Evolutionary conservation across 805 yeast species (phyloP).

Genomic region (Brettanomyces nanus): DNA sequence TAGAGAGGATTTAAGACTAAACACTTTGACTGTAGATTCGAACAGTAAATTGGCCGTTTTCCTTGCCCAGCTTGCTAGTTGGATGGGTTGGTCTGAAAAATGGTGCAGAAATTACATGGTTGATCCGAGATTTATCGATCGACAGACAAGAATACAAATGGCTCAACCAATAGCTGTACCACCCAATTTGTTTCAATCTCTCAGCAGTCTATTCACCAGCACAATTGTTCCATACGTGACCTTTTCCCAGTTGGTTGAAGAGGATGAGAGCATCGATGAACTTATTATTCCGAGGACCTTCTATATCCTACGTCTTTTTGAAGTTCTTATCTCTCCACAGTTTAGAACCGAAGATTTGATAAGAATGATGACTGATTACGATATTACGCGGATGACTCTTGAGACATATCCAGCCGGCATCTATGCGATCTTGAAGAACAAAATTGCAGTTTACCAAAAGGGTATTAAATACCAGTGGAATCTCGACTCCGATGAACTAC

Average conservation of each 20-base stretch:
- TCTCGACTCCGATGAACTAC: conserved; percentile 31
- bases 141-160: conserved; percentile 30
- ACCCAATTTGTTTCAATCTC: conserved; percentile 50
- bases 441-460: conserved; percentile 45
- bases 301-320: conserved; percentile 52
- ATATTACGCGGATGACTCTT: conserved; percentile 41
- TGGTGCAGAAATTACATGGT: conserved; percentile 56
- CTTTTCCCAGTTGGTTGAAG: conserved; percentile 62
- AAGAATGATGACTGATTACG: conserved; percentile 51
- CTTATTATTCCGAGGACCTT: conserved; percentile 60
- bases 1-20: conserved; percentile 65
- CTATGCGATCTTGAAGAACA: conserved; percentile 56
- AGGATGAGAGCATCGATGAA: conserved; percentile 48
- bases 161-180: conserved; percentile 45
- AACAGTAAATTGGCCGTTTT: conserved; percentile 40
- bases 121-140: conserved; percentile 28
- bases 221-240: conserved; percentile 49
- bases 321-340: conserved; percentile 46
- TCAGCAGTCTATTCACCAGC: conserved; percentile 41
- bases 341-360: conserved; percentile 48
- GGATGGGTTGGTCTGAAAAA: conserved; percentile 67
- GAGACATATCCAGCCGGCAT: conserved; percentile 73
- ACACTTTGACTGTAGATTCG: conserved; percentile 33
- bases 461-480: conserved; percentile 42
- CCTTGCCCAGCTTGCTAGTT: conserved; percentile 50